Conservation (phyloP, 768 basidiomycete species). For the Russula sp. region DNA sequence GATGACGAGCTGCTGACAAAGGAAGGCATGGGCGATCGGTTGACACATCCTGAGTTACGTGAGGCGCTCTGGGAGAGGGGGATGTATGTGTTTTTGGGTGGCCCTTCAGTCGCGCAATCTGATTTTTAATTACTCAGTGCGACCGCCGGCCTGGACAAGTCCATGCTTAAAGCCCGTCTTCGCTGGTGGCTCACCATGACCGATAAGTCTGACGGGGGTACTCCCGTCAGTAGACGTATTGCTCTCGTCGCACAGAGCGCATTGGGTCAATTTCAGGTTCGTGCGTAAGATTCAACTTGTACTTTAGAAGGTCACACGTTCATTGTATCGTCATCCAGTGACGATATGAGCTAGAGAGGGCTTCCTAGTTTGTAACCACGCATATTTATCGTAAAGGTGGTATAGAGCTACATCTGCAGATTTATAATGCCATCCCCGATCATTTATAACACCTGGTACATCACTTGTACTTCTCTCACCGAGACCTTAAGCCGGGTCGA, state of each 20-base stretch:
- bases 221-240: conserved; percentile 49
- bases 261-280: conserved; percentile 30
- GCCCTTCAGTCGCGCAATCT: background rate
- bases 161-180: conserved; percentile 50
- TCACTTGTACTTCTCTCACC: background rate
- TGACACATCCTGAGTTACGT: conserved; percentile 55
- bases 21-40: conserved; percentile 44
- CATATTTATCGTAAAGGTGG: conserved; percentile 13
- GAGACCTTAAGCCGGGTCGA: background rate
- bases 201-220: conserved; percentile 38
- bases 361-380: background rate
- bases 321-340: background rate
- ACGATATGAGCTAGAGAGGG: background rate
- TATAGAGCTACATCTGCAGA: conserved; percentile 24
- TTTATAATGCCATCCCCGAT: conserved; percentile 19
- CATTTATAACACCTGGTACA: background rate
- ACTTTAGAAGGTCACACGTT: background rate
- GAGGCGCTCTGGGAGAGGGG: conserved; percentile 75
- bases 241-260: conserved; percentile 46
- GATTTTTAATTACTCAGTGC: conserved; percentile 35
- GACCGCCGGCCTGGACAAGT: conserved; percentile 41
- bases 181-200: conserved; percentile 63
- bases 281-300: background rate
- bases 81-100: conserved; percentile 51
- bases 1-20: conserved; percentile 64